Evolutionary conservation across 768 basidiomycete genomes (phyloP).

Genomic region (Boletus rubescentipes): DNA sequence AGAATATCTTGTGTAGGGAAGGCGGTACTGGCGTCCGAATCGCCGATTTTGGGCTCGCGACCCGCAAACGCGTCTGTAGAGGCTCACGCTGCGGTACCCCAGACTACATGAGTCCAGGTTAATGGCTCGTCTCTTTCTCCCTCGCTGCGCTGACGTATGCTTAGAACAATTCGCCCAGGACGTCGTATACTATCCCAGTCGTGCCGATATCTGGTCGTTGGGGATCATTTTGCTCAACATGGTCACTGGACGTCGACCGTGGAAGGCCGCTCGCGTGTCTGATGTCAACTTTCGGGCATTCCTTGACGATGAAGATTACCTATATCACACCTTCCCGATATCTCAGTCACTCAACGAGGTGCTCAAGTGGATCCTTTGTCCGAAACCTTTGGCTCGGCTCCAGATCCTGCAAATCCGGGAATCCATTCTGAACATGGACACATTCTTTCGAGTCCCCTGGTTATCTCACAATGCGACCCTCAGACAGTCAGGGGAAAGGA

Average conservation of each 20-base stretch:
- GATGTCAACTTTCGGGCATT: slow-evolving; percentile 13
- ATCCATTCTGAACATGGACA: slow-evolving; percentile 15
- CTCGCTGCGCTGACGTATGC: background rate
- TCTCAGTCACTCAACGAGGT: slow-evolving; percentile 11
- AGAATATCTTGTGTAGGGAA: slow-evolving; percentile 65
- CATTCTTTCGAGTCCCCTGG: slow-evolving; percentile 11
- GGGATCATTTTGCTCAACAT: slow-evolving; percentile 84
- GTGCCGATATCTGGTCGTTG: slow-evolving; percentile 66
- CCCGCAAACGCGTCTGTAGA: slow-evolving; percentile 40
- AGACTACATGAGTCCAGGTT: slow-evolving; percentile 73
- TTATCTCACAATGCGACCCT: background rate
- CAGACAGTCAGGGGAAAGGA: background rate
- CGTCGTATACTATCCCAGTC: slow-evolving; percentile 31
- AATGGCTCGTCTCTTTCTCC: slow-evolving; percentile 11
- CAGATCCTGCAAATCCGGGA: slow-evolving; percentile 19
- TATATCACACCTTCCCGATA: slow-evolving; percentile 15
- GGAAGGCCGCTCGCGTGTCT: slow-evolving; percentile 10
- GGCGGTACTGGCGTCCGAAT: slow-evolving; percentile 56
- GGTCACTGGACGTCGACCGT: slow-evolving; percentile 50
- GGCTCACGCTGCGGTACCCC: slow-evolving; percentile 61
- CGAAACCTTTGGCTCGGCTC: slow-evolving; percentile 13
- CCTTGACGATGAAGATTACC: slow-evolving; percentile 16
- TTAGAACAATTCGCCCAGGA: slow-evolving; percentile 55
- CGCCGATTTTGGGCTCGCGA: slow-evolving; percentile 79
- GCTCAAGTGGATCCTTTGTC: slow-evolving; percentile 19